Conservation (phyloP, 1,139 yeast species). For the Kodamaea ohmeri region DNA sequence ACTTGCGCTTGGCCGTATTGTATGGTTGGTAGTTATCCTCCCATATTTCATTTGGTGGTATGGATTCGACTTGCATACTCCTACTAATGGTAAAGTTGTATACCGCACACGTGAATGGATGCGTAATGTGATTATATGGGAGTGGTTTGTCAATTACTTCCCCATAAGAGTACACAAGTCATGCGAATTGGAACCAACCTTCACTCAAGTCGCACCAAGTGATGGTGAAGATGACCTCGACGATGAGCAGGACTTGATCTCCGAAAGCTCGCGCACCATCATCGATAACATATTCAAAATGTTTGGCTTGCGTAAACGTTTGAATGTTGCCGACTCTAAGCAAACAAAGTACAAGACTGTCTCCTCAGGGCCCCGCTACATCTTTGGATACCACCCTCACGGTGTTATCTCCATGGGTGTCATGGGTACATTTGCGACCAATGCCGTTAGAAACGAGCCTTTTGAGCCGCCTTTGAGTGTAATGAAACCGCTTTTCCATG, state of each 20-base stretch:
- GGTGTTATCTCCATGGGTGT: slow-evolving; percentile 95
- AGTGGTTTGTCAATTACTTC: slow-evolving; percentile 71
- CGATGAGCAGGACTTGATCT: slow-evolving; percentile 46
- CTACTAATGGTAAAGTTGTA: slow-evolving; percentile 68
- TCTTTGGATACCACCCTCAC: slow-evolving; percentile 95
- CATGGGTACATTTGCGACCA: slow-evolving; percentile 81
- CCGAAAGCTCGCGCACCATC: slow-evolving; percentile 37
- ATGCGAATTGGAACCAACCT: slow-evolving; percentile 72
- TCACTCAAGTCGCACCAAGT: slow-evolving; percentile 35
- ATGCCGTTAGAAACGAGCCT: slow-evolving; percentile 56
- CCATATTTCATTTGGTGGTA: slow-evolving; percentile 61
- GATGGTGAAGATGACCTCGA: slow-evolving; percentile 21
- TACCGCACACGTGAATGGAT: slow-evolving; percentile 57
- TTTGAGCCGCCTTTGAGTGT: slow-evolving; percentile 52
- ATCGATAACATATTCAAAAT: slow-evolving; percentile 38
- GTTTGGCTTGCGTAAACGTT: slow-evolving; percentile 39
- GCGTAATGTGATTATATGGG: slow-evolving; percentile 64
- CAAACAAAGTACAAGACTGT: slow-evolving; percentile 22
- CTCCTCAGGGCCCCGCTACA: slow-evolving; percentile 71
- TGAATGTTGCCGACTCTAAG: slow-evolving; percentile 29
- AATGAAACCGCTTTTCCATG: slow-evolving; percentile 44
- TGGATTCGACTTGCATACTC: slow-evolving; percentile 56
- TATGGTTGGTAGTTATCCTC: slow-evolving; percentile 64
- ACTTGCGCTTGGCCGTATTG: slow-evolving; percentile 60
- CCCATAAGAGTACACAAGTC: slow-evolving; percentile 78